A percentile compares a stretch with the other conserved stretches of the same genome.
Evolutionary conservation across 768 basidiomycete genomes (phyloP).

Genomic region (Lyophyllum decastes): DNA sequence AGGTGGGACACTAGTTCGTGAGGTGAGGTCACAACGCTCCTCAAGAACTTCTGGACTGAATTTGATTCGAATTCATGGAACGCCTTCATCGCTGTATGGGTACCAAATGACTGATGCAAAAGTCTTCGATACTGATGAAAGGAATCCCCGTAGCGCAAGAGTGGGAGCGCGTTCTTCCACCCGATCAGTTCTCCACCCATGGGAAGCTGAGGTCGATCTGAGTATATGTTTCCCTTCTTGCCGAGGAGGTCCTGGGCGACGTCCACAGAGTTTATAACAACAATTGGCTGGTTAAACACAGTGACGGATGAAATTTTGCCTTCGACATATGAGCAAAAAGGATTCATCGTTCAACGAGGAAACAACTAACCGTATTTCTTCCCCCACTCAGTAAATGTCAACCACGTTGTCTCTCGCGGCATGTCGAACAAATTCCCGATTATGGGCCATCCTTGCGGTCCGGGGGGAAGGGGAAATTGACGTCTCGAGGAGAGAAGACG

Average conservation of each 20-base stretch:
- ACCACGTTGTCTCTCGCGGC: constrained; percentile 25
- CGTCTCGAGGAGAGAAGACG: no score
- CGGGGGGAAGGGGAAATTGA: no score
- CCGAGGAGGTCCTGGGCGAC: constrained; percentile 62
- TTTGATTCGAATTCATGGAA: constrained; percentile 45
- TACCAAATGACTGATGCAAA: constrained; percentile 54
- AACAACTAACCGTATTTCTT: constrained; percentile 30
- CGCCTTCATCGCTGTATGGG: constrained; percentile 38
- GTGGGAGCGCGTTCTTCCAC: constrained; percentile 57
- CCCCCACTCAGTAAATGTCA: constrained; percentile 30
- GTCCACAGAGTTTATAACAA: constrained; percentile 55
- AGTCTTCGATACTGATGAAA: constrained; percentile 54
- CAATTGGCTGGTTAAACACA: constrained; percentile 57
- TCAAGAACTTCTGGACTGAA: constrained; percentile 49
- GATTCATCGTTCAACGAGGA: no score
- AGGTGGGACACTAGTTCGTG: constrained; percentile 46
- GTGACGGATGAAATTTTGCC: no score
- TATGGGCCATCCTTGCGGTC: constrained; percentile 15
- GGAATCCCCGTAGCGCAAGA: constrained; percentile 57
- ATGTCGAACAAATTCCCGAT: constrained; percentile 32
- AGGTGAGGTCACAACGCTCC: constrained; percentile 49
- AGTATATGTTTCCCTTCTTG: constrained; percentile 66
- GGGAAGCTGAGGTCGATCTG: constrained; percentile 58
- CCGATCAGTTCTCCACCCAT: constrained; percentile 59
- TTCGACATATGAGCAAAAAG: no score